Base-by-base conservation (phyloP, 352 stramenopile genomes). In the Globisporangium recalcitrans region DNA sequence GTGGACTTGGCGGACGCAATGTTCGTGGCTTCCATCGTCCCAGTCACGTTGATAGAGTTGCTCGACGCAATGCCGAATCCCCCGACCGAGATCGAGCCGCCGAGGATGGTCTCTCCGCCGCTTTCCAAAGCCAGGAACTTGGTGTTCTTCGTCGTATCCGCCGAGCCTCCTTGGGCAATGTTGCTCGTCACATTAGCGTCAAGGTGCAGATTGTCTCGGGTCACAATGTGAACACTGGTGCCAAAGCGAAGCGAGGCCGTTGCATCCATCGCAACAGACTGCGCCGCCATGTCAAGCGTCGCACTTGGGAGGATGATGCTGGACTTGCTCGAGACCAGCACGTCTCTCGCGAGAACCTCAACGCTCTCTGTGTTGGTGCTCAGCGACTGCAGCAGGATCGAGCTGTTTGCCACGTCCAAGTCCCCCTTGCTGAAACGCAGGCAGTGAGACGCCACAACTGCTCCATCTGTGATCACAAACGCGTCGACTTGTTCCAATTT, bases 51-150 rank as follows among this genome's bases (percentile, higher is more conserved):
- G 42, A 88, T 78, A 3, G 78, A 86, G 34, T 73, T 69, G 14
- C 77, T 69, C 0, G 83, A 83, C 11, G 70, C 73, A 31, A 88
- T 65, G 16, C 66, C 86, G 13, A 93, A 48, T 0, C 68, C 69
- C 6, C 80, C 78, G 6, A 89, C 80, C 19, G 65, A 44, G 11
- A 89, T 72, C 4, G 67, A 31, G 24, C 81, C 78, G 27, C 75
- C 75, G 19, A 93, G 44, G 9, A 78, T 75, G 27, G 90, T 63
- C 54, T 90, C 75, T 1, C 70, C 70, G 5, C 70, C 68, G 64
- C 84, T 89, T n/a, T 82, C 42, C 2, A 91, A 40, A 2, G 65
- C 60, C n/a, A 90, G 63, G 31, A 74, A 72, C 52, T 79, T 77
- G 53, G 27, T 72, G 36, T 67, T 63, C 14, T 46, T 19, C 51